Conservation (phyloP, 2,329 filamentous ascomycete genomes). For the Alternaria sp. region DNA sequence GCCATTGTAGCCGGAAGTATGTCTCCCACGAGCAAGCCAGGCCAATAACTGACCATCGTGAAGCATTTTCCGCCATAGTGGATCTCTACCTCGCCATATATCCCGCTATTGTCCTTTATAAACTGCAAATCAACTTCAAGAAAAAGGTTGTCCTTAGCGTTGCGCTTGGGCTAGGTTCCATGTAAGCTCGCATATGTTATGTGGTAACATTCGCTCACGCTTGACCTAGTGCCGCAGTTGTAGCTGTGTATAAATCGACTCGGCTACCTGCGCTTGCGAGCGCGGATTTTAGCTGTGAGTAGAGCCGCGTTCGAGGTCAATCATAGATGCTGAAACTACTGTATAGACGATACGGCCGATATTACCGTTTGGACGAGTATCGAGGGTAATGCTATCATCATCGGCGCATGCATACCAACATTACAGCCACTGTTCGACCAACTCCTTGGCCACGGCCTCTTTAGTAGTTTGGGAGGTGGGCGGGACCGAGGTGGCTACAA, state of each 20-base stretch:
- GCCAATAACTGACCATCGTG: background rate
- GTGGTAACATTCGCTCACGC: background rate
- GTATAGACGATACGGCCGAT: background rate
- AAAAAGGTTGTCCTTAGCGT: background rate
- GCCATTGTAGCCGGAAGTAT: background rate
- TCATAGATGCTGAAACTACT: background rate
- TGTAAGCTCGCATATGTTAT: background rate
- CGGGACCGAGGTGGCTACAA: background rate
- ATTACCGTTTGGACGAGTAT: constrained; percentile 11
- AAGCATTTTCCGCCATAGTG: background rate
- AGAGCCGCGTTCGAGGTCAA: background rate
- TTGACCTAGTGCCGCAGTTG: background rate
- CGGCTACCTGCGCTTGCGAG: constrained; percentile 3
- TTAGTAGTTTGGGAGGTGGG: background rate
- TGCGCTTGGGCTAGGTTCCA: background rate
- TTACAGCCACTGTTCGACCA: background rate
- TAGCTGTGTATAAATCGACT: constrained; percentile 5
- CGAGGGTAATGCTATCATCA: constrained; percentile 7
- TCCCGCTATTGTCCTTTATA: background rate
- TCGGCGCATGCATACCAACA: constrained; percentile 8
- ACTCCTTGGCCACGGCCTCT: background rate
- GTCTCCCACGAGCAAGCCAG: background rate
- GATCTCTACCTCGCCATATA: constrained; percentile 5
- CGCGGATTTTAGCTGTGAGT: constrained; percentile 1
- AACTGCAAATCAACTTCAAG: background rate